Evolutionary conservation across 2,329 filamentous ascomycete genomes (phyloP).

Genomic region (Trichoderma guizhouense): DNA sequence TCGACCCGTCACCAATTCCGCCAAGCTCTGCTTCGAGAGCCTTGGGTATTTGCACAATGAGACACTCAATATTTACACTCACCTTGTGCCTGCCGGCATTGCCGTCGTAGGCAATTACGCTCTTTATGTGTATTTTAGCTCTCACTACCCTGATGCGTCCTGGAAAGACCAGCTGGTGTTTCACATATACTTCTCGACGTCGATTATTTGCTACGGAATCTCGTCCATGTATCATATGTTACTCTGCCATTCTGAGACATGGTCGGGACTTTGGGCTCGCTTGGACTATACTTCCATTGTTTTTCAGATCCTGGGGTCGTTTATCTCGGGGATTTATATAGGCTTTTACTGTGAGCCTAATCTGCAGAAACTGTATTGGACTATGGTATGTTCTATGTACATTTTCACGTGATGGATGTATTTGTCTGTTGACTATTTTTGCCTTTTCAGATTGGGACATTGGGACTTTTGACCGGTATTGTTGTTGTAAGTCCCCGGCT

Average conservation of each 20-base stretch:
- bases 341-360: constrained; percentile 36
- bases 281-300: constrained; percentile 40
- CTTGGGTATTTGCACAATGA: constrained; percentile 39
- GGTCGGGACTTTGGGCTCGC: constrained; percentile 36
- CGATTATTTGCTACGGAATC: constrained; percentile 35
- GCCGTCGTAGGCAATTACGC: constrained; percentile 30
- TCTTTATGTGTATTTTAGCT: constrained; percentile 25
- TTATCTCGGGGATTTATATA: constrained; percentile 40
- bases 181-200: constrained; percentile 37
- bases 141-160: constrained; percentile 32
- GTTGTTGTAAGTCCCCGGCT: neutral
- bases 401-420: neutral
- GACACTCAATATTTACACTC: constrained; percentile 34
- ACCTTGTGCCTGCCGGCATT: constrained; percentile 40
- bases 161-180: constrained; percentile 38
- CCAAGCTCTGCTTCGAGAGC: constrained; percentile 36
- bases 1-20: constrained; percentile 39
- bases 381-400: neutral
- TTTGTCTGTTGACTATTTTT: neutral
- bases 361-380: neutral
- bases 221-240: constrained; percentile 40
- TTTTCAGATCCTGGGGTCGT: constrained; percentile 36
- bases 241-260: constrained; percentile 36
- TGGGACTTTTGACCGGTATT: neutral
- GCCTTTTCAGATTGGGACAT: constrained; percentile 21